Evolutionary conservation across 495 filamentous ascomycete genomes (phyloP), one percentile per base, ranked within the genome.

Genomic region (Penicillium salamii): DNA sequence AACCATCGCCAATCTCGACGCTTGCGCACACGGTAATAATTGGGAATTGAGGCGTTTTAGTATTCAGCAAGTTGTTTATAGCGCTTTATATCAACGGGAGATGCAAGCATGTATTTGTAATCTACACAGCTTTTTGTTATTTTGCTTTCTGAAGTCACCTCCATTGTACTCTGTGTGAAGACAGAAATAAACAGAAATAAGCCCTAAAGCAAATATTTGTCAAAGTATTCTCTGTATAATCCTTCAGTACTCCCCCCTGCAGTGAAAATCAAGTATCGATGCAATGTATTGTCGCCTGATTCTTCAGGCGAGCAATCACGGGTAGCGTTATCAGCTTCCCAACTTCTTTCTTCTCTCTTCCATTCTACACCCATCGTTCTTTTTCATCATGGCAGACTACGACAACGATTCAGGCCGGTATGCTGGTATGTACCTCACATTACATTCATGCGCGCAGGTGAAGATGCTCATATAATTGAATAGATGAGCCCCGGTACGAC

Each of bases 371-470:
- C 41, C 46, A 51, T 54, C 37, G 31, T 31, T 42, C 47, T 42
- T 48, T n/a, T 48, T 52, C 52, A 64, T 50, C 59, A 76, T 78
- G 69, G 69, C 76, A 55, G 90, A 95, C 61, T 93, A 91, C 73
- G 90, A 93, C 61, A 87, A 83, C 63, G 88, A 90, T 52, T 88
- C 85, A 66, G 84, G 88, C 71, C 87, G 86, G 53, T 93, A 89
- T 59, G 88, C 91, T 55, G 90, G 90, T 93, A 80, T 71, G 85
- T 75, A 43, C 33, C 13, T 35, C 3, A 18, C 6, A 9, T 20
- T 36, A 49, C 29, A 23, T 52, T 40, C 11, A n/a, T 32, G 35
- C 18, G 32, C 35, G 29, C 29, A 32, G 36, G 24, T 19, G 13
- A 55, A 59, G 33, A 57, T 46, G n/a, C 40, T 48, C 29, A 23